These are phyloP conservation scores for Plasmodium billcollinsi DNA, from an alignment of 169 alveolate species.

Conservation along the genomic window DNA sequence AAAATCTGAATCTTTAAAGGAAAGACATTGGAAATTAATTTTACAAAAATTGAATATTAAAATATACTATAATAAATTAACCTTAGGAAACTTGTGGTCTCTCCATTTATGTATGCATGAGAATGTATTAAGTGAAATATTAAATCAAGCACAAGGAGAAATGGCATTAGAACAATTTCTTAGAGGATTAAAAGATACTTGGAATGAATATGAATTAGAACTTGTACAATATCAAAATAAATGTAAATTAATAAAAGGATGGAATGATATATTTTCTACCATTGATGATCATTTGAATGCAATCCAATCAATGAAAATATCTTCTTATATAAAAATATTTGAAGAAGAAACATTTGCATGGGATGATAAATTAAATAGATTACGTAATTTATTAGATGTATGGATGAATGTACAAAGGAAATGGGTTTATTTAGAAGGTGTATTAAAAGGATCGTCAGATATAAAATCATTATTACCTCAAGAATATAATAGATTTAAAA, in stretches of 20 bases:
- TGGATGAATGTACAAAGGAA: slow-evolving; percentile 98
- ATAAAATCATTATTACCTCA: slow-evolving; percentile 94
- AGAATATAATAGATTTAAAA: slow-evolving; percentile 95
- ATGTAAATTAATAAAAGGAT: slow-evolving; percentile 95
- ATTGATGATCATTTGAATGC: slow-evolving; percentile 96
- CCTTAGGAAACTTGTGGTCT: slow-evolving; percentile 93
- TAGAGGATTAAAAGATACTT: slow-evolving; percentile 91
- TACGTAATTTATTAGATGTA: slow-evolving; percentile 93
- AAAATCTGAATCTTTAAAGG: slow-evolving; percentile 97
- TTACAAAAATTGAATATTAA: slow-evolving; percentile 86
- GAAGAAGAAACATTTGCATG: slow-evolving; percentile 96
- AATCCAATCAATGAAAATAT: slow-evolving; percentile 95
- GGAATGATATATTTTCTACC: slow-evolving; percentile 97
- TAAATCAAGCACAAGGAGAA: slow-evolving; percentile 97
- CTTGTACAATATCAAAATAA: slow-evolving; percentile 92
- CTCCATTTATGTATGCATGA: slow-evolving; percentile 81
- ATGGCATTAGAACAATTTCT: slow-evolving; percentile 95
- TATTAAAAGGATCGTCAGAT: slow-evolving; percentile 97
- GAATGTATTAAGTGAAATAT: slow-evolving; percentile 88
- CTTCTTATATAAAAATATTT: slow-evolving; percentile 93
- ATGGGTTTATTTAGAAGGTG: slow-evolving; percentile 98
- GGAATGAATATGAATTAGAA: slow-evolving; percentile 93
- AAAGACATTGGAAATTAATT: slow-evolving; percentile 96
- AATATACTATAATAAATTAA: slow-evolving; percentile 87
- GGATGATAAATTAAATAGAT: slow-evolving; percentile 96